Evolutionary conservation across 805 yeast species (phyloP).

Genomic region (Cephaloascus albidus): DNA sequence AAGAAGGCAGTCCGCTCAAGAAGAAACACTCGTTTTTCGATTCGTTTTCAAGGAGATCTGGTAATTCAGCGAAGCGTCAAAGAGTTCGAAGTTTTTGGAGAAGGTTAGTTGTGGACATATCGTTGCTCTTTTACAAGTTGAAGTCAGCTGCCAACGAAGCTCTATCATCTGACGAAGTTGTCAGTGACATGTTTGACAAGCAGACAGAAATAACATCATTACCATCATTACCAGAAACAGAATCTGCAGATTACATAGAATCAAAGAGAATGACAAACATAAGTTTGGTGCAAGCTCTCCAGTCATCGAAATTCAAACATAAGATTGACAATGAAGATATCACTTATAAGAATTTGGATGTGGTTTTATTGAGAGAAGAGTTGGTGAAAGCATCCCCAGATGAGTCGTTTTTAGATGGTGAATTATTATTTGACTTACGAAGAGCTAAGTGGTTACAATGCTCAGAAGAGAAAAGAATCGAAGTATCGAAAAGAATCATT

Average conservation of each 20-base stretch:
- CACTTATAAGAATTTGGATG: slow-evolving; percentile 12
- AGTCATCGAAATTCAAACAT: slow-evolving; percentile 2
- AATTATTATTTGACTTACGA: slow-evolving; percentile 59
- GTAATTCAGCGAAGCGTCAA: slow-evolving; percentile 3
- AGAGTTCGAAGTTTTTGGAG: slow-evolving; percentile 21
- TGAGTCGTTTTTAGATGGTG: slow-evolving; percentile 42
- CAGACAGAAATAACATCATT: slow-evolving; percentile 21
- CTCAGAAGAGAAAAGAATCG: slow-evolving; percentile 13
- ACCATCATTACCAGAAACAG: slow-evolving; percentile 10
- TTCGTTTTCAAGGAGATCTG: not conserved
- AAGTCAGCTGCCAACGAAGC: slow-evolving; percentile 38
- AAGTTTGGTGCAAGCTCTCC: slow-evolving; percentile 2
- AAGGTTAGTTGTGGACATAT: slow-evolving; percentile 27
- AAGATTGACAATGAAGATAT: not conserved
- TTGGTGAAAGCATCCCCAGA: slow-evolving; percentile 15
- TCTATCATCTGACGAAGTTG: slow-evolving; percentile 37
- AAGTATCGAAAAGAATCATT: slow-evolving; percentile 5
- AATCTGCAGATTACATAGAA: slow-evolving; percentile 12
- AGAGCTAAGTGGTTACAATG: slow-evolving; percentile 58
- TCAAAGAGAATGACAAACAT: slow-evolving; percentile 9
- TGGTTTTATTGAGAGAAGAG: slow-evolving; percentile 17
- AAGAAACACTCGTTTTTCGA: too few relatives aligned
- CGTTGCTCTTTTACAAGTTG: slow-evolving; percentile 21
- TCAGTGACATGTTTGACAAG: slow-evolving; percentile 38
- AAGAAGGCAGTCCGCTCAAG: too few relatives aligned